Base-by-base conservation (phyloP, 352 stramenopile species). In the Phytopythium boreale region DNA sequence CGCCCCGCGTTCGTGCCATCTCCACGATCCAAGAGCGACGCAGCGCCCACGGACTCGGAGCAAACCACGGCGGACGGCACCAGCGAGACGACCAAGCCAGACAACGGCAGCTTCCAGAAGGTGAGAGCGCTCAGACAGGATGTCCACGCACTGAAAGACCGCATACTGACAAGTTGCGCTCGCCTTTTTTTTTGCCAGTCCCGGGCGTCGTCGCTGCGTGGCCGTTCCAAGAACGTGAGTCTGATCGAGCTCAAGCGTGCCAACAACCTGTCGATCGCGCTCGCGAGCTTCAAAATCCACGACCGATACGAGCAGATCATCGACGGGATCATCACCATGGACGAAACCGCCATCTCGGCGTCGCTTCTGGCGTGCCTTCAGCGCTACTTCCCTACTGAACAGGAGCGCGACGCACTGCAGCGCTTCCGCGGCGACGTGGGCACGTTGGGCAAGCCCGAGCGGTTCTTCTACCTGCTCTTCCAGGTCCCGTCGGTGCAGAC, bases 201-300 rank as follows among this genome's bases (percentile, higher is more conserved):
- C 44, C 75, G 86, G 14, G 77, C 79, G 15, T 90, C 80, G 0
- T 94, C 86, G 3, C 83, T 84, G 27, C 79, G 85, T 20, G 82
- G 86, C 19, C 87, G 87, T 27, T 84, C 79, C 31, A 90, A 88
- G 67, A 90, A 79, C 44, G 77, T 92, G 50, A 84, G 91, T 41
- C 59, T 94, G 27, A 81, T 94, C 31, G 86, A 94, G 12, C 56
- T 88, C 29, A 94, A 94, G 50, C 86, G 84, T 24, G 84, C 83
- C 3, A 94, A 94, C 55, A 94, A 94, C 59, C 59, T 94, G 2
- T 78, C 85, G 11, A 72, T 92, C 36, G 82, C 84, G 27, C 68
- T 94, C 12, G 72, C 83, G 10, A 92, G 77, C 41, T 94, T 92
- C 77, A 92, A 92, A 61, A 84, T 94, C 43, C 70, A 84, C 58